phyloP scores from a whole-genome alignment of 495 filamentous ascomycete genomes.

The Cercophora samala region DNA sequence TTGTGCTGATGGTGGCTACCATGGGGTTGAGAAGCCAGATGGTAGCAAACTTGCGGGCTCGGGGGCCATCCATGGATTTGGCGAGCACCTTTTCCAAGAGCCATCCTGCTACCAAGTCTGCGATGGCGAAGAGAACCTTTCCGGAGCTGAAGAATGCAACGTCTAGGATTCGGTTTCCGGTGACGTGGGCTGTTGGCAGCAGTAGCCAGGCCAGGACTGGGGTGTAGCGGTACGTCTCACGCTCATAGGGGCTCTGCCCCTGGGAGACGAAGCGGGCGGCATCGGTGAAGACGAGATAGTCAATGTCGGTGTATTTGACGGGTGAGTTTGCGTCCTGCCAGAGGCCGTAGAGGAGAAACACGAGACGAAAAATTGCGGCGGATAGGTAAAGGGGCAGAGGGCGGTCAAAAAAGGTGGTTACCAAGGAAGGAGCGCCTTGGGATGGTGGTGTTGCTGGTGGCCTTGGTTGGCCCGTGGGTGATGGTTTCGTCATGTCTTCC shows the following conservation, averaged over 20 bases:
- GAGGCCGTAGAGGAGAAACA: conserved; percentile 78
- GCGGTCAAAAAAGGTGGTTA: conserved; percentile 35
- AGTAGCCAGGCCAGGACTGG: conserved; percentile 88
- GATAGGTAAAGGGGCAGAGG: conserved; percentile 60
- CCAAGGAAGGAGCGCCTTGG: conserved; percentile 13
- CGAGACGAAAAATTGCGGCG: conserved; percentile 63
- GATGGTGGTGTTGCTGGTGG: conserved; percentile 5
- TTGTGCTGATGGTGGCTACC: conserved; percentile 92
- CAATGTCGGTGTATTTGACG: conserved; percentile 97
- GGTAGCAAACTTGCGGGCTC: conserved; percentile 67
- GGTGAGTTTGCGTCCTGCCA: conserved; percentile 87
- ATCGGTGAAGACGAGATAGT: conserved; percentile 99
- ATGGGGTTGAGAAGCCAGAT: conserved; percentile 97
- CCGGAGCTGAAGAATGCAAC: conserved; percentile 73
- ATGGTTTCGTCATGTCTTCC: neutral
- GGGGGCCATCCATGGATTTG: conserved; percentile 24
- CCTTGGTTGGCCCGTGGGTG: neutral
- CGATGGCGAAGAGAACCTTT: conserved; percentile 79
- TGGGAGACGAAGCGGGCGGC: conserved; percentile 73
- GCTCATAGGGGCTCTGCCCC: conserved; percentile 66
- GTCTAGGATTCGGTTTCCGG: conserved; percentile 28
- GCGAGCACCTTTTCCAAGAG: conserved; percentile 53
- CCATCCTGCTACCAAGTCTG: conserved; percentile 84
- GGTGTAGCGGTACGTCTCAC: conserved; percentile 96
- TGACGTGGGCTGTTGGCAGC: conserved; percentile 68